phyloP scores from a whole-genome alignment of 768 basidiomycete species.

The Galerina marginata region DNA sequence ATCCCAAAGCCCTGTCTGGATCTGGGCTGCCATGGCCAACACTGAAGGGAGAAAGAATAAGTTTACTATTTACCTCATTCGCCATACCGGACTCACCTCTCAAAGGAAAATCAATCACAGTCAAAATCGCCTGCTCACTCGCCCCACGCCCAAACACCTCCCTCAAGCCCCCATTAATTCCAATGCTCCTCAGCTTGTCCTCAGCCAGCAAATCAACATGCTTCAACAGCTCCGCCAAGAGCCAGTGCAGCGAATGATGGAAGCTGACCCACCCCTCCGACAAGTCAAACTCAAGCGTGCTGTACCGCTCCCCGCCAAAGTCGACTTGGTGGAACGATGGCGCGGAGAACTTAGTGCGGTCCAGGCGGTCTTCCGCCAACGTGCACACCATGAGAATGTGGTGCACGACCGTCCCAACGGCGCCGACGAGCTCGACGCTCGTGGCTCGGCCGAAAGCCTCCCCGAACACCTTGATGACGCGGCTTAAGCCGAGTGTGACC shows the following conservation, averaged over 20 bases:
- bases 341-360: slow-evolving; percentile 65
- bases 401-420: slow-evolving; percentile 71
- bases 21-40: slow-evolving; percentile 91
- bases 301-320: slow-evolving; percentile 64
- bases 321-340: slow-evolving; percentile 68
- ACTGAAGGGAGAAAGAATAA: slow-evolving; percentile 49
- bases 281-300: slow-evolving; percentile 80
- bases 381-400: slow-evolving; percentile 78
- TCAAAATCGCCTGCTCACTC: slow-evolving; percentile 71
- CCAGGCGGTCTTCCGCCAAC: slow-evolving; percentile 66
- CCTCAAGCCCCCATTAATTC: slow-evolving; percentile 57
- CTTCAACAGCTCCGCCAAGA: slow-evolving; percentile 88
- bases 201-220: slow-evolving; percentile 73
- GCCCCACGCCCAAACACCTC: slow-evolving; percentile 67
- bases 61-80: no score
- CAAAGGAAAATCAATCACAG: slow-evolving; percentile 86
- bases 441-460: slow-evolving; percentile 67
- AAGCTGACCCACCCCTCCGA: slow-evolving; percentile 86
- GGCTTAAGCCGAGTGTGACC: slow-evolving; percentile 87
- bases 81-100: slow-evolving; percentile 62
- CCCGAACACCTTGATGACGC: slow-evolving; percentile 89
- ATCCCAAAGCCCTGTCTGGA: slow-evolving; percentile 95
- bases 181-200: slow-evolving; percentile 54
- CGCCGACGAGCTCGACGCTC: slow-evolving; percentile 60
- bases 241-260: slow-evolving; percentile 91